Conservation (phyloP, 140 eudicot genomes). For the Bidens hawaiensis region DNA sequence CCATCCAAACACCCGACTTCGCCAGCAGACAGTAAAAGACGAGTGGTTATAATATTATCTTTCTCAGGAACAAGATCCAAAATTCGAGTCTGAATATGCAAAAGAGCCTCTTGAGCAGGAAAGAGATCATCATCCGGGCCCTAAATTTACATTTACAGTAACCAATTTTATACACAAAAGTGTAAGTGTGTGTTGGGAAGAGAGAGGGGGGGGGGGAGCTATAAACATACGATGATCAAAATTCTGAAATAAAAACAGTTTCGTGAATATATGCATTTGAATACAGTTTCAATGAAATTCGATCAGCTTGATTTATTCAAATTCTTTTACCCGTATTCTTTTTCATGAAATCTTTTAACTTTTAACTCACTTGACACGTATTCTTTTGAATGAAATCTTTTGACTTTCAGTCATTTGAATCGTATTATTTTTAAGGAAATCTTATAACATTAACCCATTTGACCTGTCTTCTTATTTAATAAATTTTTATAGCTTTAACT, state of each 20-base stretch:
- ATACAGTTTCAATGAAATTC: neutral
- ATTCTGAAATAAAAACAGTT: neutral
- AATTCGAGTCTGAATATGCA: conserved; percentile 92
- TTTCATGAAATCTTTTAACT: neutral
- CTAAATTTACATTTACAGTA: conserved; percentile 33
- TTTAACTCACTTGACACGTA: too few relatives aligned
- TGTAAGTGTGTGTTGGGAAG: too few relatives aligned
- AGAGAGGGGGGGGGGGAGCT: neutral
- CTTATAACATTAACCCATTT: neutral
- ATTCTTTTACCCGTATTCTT: neutral
- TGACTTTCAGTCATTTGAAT: neutral
- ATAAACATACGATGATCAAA: neutral
- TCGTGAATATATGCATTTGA: neutral
- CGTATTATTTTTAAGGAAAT: neutral
- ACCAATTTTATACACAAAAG: conserved; percentile 17
- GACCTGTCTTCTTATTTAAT: too few relatives aligned
- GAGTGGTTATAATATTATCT: conserved; percentile 78
- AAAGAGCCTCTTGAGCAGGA: conserved; percentile 98
- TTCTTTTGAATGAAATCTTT: neutral
- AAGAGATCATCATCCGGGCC: conserved; percentile 95
- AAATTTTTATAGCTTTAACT: too few relatives aligned
- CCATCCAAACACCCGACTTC: conserved; percentile 77
- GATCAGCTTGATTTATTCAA: neutral
- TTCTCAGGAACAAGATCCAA: conserved; percentile 83
- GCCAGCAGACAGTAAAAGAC: conserved; percentile 67